These are phyloP conservation scores for Gentiana dahurica DNA, from an alignment of 257 asterid genomes.

Conservation along the genomic window DNA sequence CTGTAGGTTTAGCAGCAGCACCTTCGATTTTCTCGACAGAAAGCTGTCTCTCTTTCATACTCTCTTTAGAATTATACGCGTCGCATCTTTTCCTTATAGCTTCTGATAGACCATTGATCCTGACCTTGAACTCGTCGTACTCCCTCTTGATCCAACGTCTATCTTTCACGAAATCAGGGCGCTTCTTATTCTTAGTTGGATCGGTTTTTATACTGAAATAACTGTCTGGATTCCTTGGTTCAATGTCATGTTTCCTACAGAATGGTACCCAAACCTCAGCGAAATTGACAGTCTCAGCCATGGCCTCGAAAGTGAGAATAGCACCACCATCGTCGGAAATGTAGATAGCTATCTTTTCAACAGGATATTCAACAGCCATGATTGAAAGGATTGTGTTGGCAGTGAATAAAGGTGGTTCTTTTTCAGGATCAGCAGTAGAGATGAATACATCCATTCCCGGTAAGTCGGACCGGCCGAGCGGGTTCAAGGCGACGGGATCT, in stretches of 20 bases:
- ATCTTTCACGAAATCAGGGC: slow-evolving; percentile 81
- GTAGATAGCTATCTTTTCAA: slow-evolving; percentile 73
- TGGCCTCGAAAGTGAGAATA: slow-evolving; percentile 85
- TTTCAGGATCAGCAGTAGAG: slow-evolving; percentile 93
- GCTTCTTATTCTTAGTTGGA: slow-evolving; percentile 75
- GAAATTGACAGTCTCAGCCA: slow-evolving; percentile 95
- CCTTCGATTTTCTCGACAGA: slow-evolving; percentile 28
- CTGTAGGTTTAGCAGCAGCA: slow-evolving; percentile 36
- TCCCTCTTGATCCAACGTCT: slow-evolving; percentile 97
- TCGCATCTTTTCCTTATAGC: slow-evolving; percentile 65
- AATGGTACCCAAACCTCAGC: slow-evolving; percentile 99
- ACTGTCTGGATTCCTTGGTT: slow-evolving; percentile 94
- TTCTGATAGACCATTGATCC: slow-evolving; percentile 80
- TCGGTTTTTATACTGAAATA: slow-evolving; percentile 76
- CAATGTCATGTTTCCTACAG: slow-evolving; percentile 80
- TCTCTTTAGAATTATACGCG: slow-evolving; percentile 50
- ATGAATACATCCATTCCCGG: slow-evolving; percentile 87
- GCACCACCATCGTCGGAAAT: slow-evolving; percentile 96
- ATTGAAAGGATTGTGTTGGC: slow-evolving; percentile 78
- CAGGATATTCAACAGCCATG: slow-evolving; percentile 75
- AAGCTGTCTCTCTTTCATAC: slow-evolving; percentile 35
- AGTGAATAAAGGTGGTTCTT: slow-evolving; percentile 91
- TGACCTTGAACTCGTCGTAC: slow-evolving; percentile 90
- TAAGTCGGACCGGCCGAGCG: slow-evolving; percentile 81
- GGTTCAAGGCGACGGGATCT: slow-evolving; percentile 43